phyloP scores from a whole-genome alignment of 495 filamentous ascomycete species.

The Jackrogersella multiformis region DNA sequence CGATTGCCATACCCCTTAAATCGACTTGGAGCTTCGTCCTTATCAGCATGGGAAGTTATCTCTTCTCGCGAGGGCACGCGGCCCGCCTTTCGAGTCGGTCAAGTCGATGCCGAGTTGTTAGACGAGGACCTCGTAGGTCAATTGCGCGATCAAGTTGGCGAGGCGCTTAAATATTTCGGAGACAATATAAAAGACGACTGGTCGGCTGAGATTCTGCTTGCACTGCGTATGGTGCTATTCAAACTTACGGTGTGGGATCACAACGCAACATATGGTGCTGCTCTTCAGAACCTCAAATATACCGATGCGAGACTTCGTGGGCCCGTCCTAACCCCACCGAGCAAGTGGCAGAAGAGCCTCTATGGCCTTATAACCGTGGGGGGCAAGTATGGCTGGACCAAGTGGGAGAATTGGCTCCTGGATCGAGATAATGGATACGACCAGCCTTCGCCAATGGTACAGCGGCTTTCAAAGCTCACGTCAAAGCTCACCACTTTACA shows the following conservation, averaged over 20 bases:
- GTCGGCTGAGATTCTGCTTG: conserved; percentile 83
- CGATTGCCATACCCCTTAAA: conserved; percentile 73
- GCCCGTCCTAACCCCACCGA: conserved; percentile 66
- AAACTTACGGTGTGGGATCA: conserved; percentile 98
- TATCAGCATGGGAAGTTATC: conserved; percentile 73
- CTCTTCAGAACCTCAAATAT: conserved; percentile 89
- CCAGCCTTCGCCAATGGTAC: conserved; percentile 61
- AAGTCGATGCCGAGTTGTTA: conserved; percentile 94
- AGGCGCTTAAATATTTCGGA: conserved; percentile 88
- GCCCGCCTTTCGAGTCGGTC: conserved; percentile 91
- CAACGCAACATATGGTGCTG: conserved; percentile 91
- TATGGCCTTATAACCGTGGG: conserved; percentile 89
- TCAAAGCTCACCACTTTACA: conserved; percentile 74
- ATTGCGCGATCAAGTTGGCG: conserved; percentile 85
- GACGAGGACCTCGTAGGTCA: conserved; percentile 92
- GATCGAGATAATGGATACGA: conserved; percentile 76
- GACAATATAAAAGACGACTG: conserved; percentile 77
- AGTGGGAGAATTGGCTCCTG: conserved; percentile 89
- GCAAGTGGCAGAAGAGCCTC: conserved; percentile 79
- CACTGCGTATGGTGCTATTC: conserved; percentile 82
- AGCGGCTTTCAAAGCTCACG: conserved; percentile 72
- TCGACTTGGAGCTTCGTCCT: conserved; percentile 63
- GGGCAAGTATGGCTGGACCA: conserved; percentile 86
- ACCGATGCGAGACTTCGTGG: conserved; percentile 79
- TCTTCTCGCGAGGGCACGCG: conserved; percentile 79